Conservation (phyloP, 768 basidiomycete species). For the Tubosaeta sp. region DNA sequence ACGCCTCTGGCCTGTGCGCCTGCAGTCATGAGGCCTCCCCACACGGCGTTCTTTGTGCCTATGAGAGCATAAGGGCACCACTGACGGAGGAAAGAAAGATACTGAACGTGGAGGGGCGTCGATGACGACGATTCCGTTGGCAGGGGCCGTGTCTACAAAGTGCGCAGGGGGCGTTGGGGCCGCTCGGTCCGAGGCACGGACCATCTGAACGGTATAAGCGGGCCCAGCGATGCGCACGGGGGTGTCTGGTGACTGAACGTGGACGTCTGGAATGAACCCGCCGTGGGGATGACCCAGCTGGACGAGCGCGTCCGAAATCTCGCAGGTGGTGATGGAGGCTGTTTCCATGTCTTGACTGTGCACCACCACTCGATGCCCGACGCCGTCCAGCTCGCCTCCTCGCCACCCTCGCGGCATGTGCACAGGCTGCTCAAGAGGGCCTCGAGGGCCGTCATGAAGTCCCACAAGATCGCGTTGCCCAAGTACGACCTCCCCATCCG, state of each 20-base stretch:
- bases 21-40: conserved; percentile 91
- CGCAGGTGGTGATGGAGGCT: conserved; percentile 51
- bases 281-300: conserved; percentile 71
- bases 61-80: background rate
- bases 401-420: conserved; percentile 10
- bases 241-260: conserved; percentile 38
- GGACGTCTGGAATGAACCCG: conserved; percentile 78
- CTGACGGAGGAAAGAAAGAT: conserved; percentile 8
- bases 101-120: conserved; percentile 65
- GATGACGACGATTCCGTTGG: conserved; percentile 67
- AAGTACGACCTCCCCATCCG: conserved; percentile 69
- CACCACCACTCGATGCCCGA: conserved; percentile 8
- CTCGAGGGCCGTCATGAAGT: conserved; percentile 67
- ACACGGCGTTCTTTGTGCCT: conserved; percentile 79
- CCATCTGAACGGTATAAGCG: conserved; percentile 88
- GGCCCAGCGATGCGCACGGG: conserved; percentile 61
- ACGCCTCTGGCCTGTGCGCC: conserved; percentile 72
- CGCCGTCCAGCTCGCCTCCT: conserved; percentile 6
- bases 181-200: conserved; percentile 48
- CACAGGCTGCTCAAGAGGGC: conserved; percentile 40
- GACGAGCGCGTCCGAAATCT: conserved; percentile 85
- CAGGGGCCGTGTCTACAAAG: conserved; percentile 75
- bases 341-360: conserved; percentile 2
- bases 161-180: conserved; percentile 66
- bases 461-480: conserved; percentile 56